Evolutionary conservation across 192 early-diverging fungal species (phyloP).

Genomic region (Linnemannia zychae): DNA sequence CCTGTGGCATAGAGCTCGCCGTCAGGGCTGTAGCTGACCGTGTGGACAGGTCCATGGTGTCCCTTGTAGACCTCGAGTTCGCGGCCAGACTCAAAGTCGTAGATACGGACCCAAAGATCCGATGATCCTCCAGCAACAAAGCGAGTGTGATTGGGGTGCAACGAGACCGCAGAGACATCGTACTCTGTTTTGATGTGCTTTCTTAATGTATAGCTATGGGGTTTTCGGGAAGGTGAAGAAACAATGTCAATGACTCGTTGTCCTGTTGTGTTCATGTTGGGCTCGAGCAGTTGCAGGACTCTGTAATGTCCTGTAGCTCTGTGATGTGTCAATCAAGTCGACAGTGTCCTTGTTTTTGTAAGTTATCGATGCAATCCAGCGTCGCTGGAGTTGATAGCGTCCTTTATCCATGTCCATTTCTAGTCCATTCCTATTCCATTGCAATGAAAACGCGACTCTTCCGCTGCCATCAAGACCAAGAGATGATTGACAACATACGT

Average conservation of each 20-base stretch:
- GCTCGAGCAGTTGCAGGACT: no score
- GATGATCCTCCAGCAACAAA: conserved; percentile 86
- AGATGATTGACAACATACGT: conserved; percentile 56
- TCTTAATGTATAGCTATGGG: conserved; percentile 56
- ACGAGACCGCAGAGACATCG: conserved; percentile 82
- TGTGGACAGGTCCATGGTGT: conserved; percentile 92
- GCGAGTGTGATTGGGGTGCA: conserved; percentile 83
- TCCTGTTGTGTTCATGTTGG: background rate
- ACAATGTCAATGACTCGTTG: background rate
- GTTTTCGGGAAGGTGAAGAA: background rate
- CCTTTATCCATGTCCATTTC: background rate
- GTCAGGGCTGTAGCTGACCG: conserved; percentile 92
- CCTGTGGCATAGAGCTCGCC: conserved; percentile 93
- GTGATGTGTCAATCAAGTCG: no score
- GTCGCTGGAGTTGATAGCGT: no score
- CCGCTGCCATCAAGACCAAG: background rate
- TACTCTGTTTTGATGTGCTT: conserved; percentile 72
- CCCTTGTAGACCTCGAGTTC: conserved; percentile 91
- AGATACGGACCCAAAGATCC: conserved; percentile 89
- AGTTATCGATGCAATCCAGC: no score
- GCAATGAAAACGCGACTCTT: background rate
- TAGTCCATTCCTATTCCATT: background rate
- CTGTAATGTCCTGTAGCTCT: no score
- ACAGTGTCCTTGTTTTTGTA: no score
- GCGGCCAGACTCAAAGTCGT: conserved; percentile 82